Percentiles rank a stretch among this genome's conserved stretches.
phyloP scores from a whole-genome alignment of 2,329 filamentous ascomycete genomes.

The Xylaria sp. region DNA sequence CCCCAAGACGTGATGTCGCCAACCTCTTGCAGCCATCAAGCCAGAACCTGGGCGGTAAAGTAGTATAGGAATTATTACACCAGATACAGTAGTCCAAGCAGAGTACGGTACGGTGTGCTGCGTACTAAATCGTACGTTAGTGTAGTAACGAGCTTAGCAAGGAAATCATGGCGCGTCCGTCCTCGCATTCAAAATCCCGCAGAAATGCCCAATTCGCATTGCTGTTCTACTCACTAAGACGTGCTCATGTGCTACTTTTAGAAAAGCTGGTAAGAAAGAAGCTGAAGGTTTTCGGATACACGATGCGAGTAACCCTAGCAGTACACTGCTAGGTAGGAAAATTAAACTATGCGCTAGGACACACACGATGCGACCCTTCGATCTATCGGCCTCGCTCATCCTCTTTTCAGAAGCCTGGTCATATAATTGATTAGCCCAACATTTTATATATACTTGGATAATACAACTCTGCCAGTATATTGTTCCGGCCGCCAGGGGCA shows the following conservation, averaged over 20 bases:
- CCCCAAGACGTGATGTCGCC: constrained; percentile 53
- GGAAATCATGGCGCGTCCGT: not conserved
- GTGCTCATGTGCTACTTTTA: not conserved
- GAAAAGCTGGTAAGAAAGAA: not conserved
- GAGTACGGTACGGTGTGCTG: not conserved
- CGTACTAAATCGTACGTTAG: not conserved
- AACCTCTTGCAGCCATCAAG: constrained; percentile 54
- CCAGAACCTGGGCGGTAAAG: constrained; percentile 57
- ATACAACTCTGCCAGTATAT: not conserved
- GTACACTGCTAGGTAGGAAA: not conserved
- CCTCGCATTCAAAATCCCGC: constrained; percentile 29
- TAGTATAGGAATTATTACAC: not conserved
- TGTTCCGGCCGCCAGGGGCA: constrained; percentile 1
- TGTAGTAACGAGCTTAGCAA: not conserved
- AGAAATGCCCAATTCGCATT: constrained; percentile 11
- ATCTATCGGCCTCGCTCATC: constrained; percentile 13
- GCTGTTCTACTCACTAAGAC: not conserved
- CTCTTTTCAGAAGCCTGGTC: not conserved
- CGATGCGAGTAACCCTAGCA: not conserved
- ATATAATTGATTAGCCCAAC: not conserved
- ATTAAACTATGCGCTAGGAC: constrained; percentile 15
- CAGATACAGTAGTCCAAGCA: not conserved
- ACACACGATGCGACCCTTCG: constrained; percentile 19
- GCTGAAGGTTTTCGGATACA: not conserved
- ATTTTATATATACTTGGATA: not conserved